Conservation (phyloP, 177 flowering plant species). For the Vitis hybrid region DNA sequence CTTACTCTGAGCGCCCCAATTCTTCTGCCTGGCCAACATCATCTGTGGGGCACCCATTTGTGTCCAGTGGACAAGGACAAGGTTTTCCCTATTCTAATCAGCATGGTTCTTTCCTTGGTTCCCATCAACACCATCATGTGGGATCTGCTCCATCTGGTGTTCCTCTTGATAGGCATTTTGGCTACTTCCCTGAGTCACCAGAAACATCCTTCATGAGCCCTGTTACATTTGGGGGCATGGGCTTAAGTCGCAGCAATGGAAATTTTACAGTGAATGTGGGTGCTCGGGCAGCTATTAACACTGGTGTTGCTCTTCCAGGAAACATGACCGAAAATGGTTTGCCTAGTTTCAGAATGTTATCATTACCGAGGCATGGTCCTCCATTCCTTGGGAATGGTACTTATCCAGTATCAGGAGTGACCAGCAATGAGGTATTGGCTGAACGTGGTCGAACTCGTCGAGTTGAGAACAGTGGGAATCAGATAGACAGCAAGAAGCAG, state of each 20-base stretch:
- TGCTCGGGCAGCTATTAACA: constrained; percentile 41
- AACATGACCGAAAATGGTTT: constrained; percentile 69
- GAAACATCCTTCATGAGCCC: constrained; percentile 66
- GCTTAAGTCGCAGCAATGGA: constrained; percentile 49
- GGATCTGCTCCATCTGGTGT: constrained; percentile 97
- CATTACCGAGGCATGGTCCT: constrained; percentile 62
- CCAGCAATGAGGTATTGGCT: constrained; percentile 46
- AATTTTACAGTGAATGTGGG: constrained; percentile 56
- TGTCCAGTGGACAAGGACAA: constrained; percentile 54
- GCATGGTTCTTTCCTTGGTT: constrained; percentile 52
- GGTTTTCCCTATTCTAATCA: constrained; percentile 52
- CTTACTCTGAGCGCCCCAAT: constrained; percentile 49
- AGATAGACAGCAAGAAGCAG: constrained; percentile 79
- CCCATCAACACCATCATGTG: constrained; percentile 68
- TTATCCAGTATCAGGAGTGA: constrained; percentile 37
- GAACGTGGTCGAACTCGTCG: constrained; percentile 72
- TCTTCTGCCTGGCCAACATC: constrained; percentile 65
- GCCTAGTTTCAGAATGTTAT: constrained; percentile 65
- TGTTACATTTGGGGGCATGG: constrained; percentile 46
- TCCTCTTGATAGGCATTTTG: constrained; percentile 69
- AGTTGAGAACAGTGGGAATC: constrained; percentile 55
- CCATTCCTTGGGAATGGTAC: constrained; percentile 55
- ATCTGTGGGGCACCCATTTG: constrained; percentile 44
- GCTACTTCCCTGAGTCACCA: constrained; percentile 79
- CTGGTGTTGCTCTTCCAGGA: constrained; percentile 47